A percentile compares a stretch with the other conserved stretches of the same genome.
Evolutionary conservation across 31 red algal species (phyloP).

Genomic region (Odonthalia washingtoniensis): DNA sequence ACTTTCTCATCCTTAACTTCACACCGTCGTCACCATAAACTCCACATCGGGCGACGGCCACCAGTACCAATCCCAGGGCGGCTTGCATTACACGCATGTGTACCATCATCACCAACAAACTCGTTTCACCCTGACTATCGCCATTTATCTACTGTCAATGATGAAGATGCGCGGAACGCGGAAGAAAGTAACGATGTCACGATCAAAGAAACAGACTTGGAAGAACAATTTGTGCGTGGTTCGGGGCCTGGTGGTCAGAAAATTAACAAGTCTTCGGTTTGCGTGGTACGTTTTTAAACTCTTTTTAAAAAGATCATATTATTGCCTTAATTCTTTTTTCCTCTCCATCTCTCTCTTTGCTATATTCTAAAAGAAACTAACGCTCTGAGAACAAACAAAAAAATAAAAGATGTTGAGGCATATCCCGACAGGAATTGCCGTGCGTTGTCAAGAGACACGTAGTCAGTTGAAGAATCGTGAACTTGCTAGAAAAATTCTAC

Average conservation of each 20-base stretch:
- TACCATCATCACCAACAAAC: too few relatives aligned
- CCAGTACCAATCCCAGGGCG: too few relatives aligned
- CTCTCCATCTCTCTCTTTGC: too few relatives aligned
- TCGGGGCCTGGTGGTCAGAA: conserved; percentile 91
- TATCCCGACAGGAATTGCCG: conserved; percentile 80
- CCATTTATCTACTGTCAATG: too few relatives aligned
- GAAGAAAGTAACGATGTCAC: not conserved
- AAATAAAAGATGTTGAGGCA: conserved; percentile 65
- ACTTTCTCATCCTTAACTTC: too few relatives aligned
- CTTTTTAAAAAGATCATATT: too few relatives aligned
- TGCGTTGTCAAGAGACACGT: conserved; percentile 87
- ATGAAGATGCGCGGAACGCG: not conserved
- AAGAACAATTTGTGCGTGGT: conserved; percentile 90
- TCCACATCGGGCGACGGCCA: too few relatives aligned
- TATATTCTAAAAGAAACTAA: too few relatives aligned
- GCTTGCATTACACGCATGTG: too few relatives aligned
- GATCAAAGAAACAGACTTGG: conserved; percentile 77
- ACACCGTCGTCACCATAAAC: too few relatives aligned
- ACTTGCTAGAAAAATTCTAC: conserved; percentile 63
- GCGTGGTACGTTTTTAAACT: conserved; percentile 71
- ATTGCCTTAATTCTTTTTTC: too few relatives aligned
- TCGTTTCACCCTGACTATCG: too few relatives aligned
- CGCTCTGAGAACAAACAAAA: not conserved
- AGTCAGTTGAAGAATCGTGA: conserved; percentile 77
- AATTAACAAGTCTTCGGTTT: conserved; percentile 90